A percentile compares a stretch with the other conserved stretches of the same genome.
These are phyloP conservation scores for Aspergillus taichungensis DNA, from an alignment of 495 filamentous ascomycete genomes.

Conservation along the genomic window DNA sequence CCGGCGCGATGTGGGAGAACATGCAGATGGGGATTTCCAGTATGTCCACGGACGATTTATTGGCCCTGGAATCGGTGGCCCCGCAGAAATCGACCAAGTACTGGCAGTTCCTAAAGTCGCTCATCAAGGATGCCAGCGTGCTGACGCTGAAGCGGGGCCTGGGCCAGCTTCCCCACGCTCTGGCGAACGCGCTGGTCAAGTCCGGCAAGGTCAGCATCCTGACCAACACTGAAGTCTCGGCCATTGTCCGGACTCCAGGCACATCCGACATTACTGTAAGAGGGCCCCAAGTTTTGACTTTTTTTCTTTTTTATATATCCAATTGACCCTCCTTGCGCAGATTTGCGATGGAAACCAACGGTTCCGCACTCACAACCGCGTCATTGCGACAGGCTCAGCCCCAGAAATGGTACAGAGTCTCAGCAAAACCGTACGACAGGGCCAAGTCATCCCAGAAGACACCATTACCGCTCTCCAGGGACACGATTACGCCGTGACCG, in stretches of 20 bases:
- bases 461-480: constrained; percentile 32
- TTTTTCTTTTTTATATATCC: background rate
- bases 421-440: constrained; percentile 3
- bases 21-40: constrained; percentile 2
- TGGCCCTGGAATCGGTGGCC: constrained; percentile 13
- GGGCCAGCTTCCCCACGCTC: constrained; percentile 24
- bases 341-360: constrained; percentile 3
- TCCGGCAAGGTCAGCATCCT: constrained; percentile 24
- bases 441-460: constrained; percentile 7
- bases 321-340: constrained; percentile 3
- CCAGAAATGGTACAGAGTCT: constrained; percentile 17
- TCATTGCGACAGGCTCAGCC: constrained; percentile 63
- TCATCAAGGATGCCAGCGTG: constrained; percentile 36
- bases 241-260: constrained; percentile 7
- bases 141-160: constrained; percentile 38
- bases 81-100: constrained; percentile 4
- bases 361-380: constrained; percentile 43
- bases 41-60: constrained; percentile 19
- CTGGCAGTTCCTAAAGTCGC: constrained; percentile 4
- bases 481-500: constrained; percentile 59
- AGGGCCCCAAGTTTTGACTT: background rate
- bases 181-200: constrained; percentile 16
- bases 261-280: constrained; percentile 15
- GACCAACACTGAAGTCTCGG: constrained; percentile 12
- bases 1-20: constrained; percentile 8